Percentiles rank a stretch among this genome's conserved stretches.
Evolutionary conservation across 83 land plant species (phyloP).

Genomic region (Picea abies): DNA sequence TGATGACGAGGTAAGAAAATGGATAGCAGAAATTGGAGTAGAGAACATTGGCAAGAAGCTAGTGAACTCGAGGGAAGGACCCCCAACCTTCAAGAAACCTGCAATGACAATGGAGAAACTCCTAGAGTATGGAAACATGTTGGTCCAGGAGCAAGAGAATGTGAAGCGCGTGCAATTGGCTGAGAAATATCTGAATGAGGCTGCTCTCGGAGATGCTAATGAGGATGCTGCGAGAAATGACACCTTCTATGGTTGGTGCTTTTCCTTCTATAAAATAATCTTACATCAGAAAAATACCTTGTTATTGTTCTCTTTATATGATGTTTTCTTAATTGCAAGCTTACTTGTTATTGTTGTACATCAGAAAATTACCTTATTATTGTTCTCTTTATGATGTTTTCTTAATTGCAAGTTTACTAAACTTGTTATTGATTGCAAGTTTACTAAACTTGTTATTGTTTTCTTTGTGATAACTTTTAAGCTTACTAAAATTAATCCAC

Average conservation of each 20-base stretch:
- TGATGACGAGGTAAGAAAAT: conserved; percentile 94
- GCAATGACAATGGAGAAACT: conserved; percentile 83
- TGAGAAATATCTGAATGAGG: conserved; percentile 78
- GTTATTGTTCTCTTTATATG: no score
- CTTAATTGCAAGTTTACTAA: no score
- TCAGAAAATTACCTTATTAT: no score
- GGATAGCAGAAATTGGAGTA: conserved; percentile 75
- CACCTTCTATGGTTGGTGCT: conserved; percentile 44
- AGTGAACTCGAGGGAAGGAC: conserved; percentile 96
- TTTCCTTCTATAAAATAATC: no score
- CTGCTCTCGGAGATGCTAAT: conserved; percentile 94
- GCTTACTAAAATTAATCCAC: no score
- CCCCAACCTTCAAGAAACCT: conserved; percentile 89
- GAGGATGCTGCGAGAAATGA: conserved; percentile 77
- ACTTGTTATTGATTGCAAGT: no score
- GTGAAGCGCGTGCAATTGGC: conserved; percentile 96
- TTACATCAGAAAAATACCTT: no score
- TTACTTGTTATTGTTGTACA: no score
- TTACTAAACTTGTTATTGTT: no score
- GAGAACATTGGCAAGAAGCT: conserved; percentile 80
- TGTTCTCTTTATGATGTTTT: no score
- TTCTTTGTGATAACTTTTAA: no score
- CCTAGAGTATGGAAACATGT: conserved; percentile 91
- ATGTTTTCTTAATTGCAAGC: no score
- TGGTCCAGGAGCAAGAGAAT: conserved; percentile 95